Percentiles rank a stretch among this genome's conserved stretches.
These are phyloP conservation scores for Fusarium multiceps DNA, from an alignment of 2,329 filamentous ascomycete species.

Conservation along the genomic window DNA sequence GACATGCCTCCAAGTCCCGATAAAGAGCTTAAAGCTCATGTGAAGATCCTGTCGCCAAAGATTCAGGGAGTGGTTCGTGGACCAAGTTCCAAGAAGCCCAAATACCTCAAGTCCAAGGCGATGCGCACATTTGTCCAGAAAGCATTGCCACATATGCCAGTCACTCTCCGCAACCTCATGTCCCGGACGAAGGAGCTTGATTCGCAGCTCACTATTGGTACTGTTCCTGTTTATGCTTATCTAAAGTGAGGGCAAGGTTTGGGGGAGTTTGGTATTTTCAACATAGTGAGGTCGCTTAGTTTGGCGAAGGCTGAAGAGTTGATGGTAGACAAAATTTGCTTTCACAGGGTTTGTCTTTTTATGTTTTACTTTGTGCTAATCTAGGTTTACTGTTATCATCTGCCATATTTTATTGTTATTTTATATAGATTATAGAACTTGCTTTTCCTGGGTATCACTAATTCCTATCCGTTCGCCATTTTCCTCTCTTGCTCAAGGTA, in stretches of 20 bases:
- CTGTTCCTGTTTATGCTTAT: constrained; percentile 16
- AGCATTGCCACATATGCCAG: constrained; percentile 26
- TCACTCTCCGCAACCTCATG: constrained; percentile 39
- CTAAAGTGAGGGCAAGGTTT: background rate
- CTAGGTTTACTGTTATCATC: background rate
- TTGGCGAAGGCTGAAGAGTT: background rate
- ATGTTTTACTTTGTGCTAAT: background rate
- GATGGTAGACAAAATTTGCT: constrained; percentile 1
- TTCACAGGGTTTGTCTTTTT: background rate
- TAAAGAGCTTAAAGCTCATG: constrained; percentile 7
- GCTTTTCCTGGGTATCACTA: constrained; percentile 38
- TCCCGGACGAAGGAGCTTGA: constrained; percentile 25
- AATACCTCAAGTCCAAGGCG: background rate
- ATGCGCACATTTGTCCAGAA: background rate
- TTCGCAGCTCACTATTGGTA: constrained; percentile 4
- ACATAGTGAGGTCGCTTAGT: background rate
- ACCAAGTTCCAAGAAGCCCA: background rate
- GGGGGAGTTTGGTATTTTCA: background rate
- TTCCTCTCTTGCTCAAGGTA: background rate
- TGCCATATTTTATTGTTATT: constrained; percentile 4
- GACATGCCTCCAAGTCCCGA: background rate
- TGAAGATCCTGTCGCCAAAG: constrained; percentile 7
- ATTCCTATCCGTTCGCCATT: constrained; percentile 14
- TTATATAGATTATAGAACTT: constrained; percentile 25
- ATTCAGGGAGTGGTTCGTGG: background rate